Evolutionary conservation across 495 filamentous ascomycete genomes (phyloP).

Genomic region (Hypoxylon perforatum): DNA sequence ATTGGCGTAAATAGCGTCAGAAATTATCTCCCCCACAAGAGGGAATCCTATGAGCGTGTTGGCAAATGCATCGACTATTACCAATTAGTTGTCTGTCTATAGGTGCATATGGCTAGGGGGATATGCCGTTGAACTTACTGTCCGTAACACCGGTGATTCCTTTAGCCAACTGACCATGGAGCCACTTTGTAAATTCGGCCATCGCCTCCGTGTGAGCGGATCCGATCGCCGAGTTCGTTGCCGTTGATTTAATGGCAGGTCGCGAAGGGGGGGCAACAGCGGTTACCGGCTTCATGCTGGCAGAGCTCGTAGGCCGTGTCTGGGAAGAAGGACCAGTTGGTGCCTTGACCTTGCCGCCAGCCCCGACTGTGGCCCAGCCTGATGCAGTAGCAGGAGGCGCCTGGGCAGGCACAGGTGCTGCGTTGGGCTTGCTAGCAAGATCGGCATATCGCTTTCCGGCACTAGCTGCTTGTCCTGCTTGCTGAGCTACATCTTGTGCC

Average conservation of each 20-base stretch:
- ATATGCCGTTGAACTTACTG: slow-evolving; percentile 58
- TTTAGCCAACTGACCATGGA: slow-evolving; percentile 74
- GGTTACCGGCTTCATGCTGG: slow-evolving; percentile 48
- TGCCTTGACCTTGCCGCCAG: slow-evolving; percentile 87
- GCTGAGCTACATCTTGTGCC: slow-evolving; percentile 64
- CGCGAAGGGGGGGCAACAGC: slow-evolving; percentile 21
- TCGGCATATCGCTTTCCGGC: slow-evolving; percentile 92
- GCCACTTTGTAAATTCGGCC: slow-evolving; percentile 96
- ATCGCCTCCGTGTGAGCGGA: slow-evolving; percentile 64
- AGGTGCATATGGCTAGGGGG: slow-evolving; percentile 70
- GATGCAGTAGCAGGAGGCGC: slow-evolving; percentile 43
- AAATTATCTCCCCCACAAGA: slow-evolving; percentile 80
- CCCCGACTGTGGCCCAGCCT: slow-evolving; percentile 97
- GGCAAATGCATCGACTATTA: slow-evolving; percentile 82
- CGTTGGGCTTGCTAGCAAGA: slow-evolving; percentile 79
- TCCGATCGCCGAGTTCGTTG: slow-evolving; percentile 56
- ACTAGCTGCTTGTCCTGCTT: slow-evolving; percentile 62
- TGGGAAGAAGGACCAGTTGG: slow-evolving; percentile 68
- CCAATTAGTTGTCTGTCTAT: slow-evolving; percentile 47
- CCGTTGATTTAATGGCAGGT: slow-evolving; percentile 41
- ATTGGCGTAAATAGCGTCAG: slow-evolving; percentile 86
- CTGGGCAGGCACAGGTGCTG: slow-evolving; percentile 19
- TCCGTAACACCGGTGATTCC: slow-evolving; percentile 59
- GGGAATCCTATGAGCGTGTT: slow-evolving; percentile 78
- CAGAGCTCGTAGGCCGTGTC: slow-evolving; percentile 66